Percentiles rank a stretch among this genome's conserved stretches.
Conservation (phyloP, 768 basidiomycete genomes). For the Trametopsis cervina region DNA sequence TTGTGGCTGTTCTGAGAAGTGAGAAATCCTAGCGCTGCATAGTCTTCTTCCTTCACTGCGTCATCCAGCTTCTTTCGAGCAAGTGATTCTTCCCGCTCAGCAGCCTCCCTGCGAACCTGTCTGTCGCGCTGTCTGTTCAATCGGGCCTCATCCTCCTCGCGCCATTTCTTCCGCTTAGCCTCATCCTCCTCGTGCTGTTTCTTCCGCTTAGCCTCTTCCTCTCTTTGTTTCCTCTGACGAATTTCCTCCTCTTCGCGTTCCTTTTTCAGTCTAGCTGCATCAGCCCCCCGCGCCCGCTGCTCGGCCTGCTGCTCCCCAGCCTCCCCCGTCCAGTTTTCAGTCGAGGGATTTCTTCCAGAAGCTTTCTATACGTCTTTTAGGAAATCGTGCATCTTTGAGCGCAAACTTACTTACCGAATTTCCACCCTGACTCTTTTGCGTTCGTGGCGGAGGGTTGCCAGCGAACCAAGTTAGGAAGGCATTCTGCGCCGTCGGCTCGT, state of each 20-base stretch:
- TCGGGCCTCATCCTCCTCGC: not conserved
- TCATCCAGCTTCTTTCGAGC: not conserved
- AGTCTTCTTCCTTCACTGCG: not conserved
- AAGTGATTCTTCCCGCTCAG: not conserved
- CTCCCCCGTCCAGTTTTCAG: no score
- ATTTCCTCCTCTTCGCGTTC: not conserved
- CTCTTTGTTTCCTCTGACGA: not conserved
- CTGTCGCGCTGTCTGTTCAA: not conserved
- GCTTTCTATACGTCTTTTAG: no score
- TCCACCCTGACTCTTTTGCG: no score
- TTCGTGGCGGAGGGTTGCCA: no score
- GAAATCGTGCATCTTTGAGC: no score
- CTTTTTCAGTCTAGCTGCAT: no score
- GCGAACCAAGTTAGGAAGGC: no score
- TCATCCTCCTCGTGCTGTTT: not conserved
- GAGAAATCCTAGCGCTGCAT: not conserved
- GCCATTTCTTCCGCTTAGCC: not conserved
- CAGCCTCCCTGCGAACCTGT: not conserved
- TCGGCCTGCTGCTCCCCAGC: no score
- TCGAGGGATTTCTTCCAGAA: no score
- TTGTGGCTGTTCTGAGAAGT: not conserved
- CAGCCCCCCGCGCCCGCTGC: no score
- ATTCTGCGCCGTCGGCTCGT: slow-evolving; percentile 1
- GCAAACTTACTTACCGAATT: no score
- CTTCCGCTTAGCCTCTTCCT: not conserved